phyloP scores from a whole-genome alignment of 805 yeast genomes.

The Candida xiaguanensis region DNA sequence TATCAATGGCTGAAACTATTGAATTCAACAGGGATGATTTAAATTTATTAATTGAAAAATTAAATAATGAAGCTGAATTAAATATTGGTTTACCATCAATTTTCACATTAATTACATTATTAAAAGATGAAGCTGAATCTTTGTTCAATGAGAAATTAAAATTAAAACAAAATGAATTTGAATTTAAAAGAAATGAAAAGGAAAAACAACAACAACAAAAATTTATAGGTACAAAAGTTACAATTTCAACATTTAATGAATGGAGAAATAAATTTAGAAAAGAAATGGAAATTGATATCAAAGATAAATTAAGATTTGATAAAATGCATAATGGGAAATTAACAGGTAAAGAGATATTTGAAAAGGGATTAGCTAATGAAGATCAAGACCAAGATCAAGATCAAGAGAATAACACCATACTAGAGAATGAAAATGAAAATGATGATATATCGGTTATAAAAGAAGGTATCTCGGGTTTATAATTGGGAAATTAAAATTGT shows the following conservation, averaged over 20 bases:
- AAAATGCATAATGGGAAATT: constrained; percentile 70
- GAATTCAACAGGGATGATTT: constrained; percentile 51
- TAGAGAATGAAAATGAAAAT: constrained; percentile 1
- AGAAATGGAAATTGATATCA: constrained; percentile 67
- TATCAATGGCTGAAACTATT: constrained; percentile 56
- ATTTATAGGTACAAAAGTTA: constrained; percentile 87
- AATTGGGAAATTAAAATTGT: no score
- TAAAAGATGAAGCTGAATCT: constrained; percentile 79
- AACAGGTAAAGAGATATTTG: constrained; percentile 88
- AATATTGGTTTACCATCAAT: constrained; percentile 90
- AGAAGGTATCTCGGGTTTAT: no score
- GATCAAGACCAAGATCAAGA: constrained; percentile 6
- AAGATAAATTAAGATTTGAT: constrained; percentile 48
- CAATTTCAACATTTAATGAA: constrained; percentile 61
- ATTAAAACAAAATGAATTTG: constrained; percentile 13
- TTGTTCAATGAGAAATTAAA: constrained; percentile 59
- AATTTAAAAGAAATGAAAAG: constrained; percentile 56
- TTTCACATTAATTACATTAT: constrained; percentile 69
- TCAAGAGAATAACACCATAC: constrained; percentile 1
- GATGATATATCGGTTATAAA: no score
- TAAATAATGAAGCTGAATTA: constrained; percentile 63
- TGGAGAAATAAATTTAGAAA: constrained; percentile 75
- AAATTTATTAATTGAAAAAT: constrained; percentile 32
- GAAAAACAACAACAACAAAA: constrained; percentile 87
- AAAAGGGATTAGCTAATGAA: constrained; percentile 75